Evolutionary conservation across 768 basidiomycete species (phyloP), one percentile per base, ranked within the genome.

Genomic region (Cystoderma amianthinum): DNA sequence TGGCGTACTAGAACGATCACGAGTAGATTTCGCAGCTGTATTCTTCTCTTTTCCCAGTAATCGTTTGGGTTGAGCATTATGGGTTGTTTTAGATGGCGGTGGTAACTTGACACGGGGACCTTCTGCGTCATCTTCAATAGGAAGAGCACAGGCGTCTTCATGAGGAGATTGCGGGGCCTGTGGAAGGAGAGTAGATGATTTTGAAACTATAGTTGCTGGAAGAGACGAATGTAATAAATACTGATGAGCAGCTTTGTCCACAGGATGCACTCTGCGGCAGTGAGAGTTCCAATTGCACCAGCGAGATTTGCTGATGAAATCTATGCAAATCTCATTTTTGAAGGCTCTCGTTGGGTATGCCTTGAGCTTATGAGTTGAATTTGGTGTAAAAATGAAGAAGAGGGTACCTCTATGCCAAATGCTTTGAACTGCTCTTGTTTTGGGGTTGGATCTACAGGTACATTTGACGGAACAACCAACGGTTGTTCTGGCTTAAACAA

Each of bases 211-310:
- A n/a, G 28, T 30, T 30, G 15, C 28, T 9, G 28, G 28, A 30
- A 30, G 28, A 30, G 28, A 30, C 15, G 28, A 15, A 9, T 9
- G 28, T 9, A 15, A 30, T 9, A 9, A 15, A 30, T 15, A 9
- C 28, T 9, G 28, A 9, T 30, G 28, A 30, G 28, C 28, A 16
- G 18, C 34, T 36, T 36, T 58, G 34, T 59, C 44, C 12, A 48
- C 39, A 2, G 64, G 64, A 39, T 65, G 64, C 9, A 64, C 48
- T 2, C 59, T 55, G 23, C 11, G 12, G 30, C 68, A 69, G 2
- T 35, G 15, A 4, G 22, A 30, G 10, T 49, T 47, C 18, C 41
- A 33, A 0, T 4, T 7, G 37, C 67, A 69, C 32, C 44, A 39
- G 10, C 46, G 38, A 1, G 13, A 20, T 17, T 10, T 11, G n/a